Conservation (phyloP, 148 eudicot species). For the Diospyros kaki region DNA sequence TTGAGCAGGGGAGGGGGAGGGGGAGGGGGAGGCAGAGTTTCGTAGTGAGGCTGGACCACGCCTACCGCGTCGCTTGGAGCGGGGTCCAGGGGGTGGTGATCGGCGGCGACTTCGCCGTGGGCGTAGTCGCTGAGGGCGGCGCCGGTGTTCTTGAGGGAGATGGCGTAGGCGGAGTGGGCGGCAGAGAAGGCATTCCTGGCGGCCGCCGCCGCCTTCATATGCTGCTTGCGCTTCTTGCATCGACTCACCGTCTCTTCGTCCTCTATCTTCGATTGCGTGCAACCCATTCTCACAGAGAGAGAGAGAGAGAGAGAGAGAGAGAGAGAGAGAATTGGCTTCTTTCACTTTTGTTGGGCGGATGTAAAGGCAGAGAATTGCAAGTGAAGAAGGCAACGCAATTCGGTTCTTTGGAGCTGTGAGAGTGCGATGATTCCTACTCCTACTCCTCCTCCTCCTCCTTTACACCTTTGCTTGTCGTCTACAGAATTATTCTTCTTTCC, state of each 20-base stretch:
- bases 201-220: constrained; percentile 58
- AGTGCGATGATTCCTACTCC: too few relatives aligned
- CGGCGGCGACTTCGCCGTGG: constrained; percentile 38
- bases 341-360: too few relatives aligned
- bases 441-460: too few relatives aligned
- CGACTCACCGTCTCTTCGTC: constrained; percentile 74
- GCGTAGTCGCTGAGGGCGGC: constrained; percentile 79
- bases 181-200: constrained; percentile 83
- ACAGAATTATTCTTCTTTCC: too few relatives aligned
- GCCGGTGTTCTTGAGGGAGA: constrained; percentile 72
- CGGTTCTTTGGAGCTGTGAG: too few relatives aligned
- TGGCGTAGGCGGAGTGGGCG: constrained; percentile 53
- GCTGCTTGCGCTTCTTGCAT: constrained; percentile 64
- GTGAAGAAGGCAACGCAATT: too few relatives aligned
- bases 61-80: neutral
- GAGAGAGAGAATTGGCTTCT: too few relatives aligned
- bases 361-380: too few relatives aligned
- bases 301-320: too few relatives aligned
- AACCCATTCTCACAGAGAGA: constrained; percentile 44
- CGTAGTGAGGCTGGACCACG: neutral
- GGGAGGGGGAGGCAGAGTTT: constrained; percentile 19
- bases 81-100: constrained; percentile 19
- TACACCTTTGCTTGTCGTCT: too few relatives aligned
- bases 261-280: constrained; percentile 91
- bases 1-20: constrained; percentile 19